A percentile compares a stretch with the other conserved stretches of the same genome.
phyloP scores from a whole-genome alignment of 1,284 basidiomycete species.

The Ceratorhiza oryzae-sativae region DNA sequence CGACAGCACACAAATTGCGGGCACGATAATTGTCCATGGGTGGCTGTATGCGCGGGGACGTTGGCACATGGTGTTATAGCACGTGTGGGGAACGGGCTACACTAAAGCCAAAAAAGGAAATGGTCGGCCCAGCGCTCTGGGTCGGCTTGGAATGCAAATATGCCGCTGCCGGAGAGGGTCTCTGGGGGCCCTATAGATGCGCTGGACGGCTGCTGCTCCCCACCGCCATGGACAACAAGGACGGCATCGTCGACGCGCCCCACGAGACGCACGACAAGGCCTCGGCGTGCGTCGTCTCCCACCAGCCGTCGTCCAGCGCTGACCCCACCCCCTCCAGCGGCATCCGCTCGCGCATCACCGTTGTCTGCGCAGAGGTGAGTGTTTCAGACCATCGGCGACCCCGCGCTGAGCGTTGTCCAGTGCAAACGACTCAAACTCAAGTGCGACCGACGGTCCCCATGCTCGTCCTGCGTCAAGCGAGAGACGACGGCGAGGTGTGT shows the following conservation, averaged over 20 bases:
- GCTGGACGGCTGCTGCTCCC: slow-evolving; percentile 1
- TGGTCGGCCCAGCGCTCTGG: neutral
- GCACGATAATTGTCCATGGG: no score
- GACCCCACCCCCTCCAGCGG: slow-evolving; percentile 3
- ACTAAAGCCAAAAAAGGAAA: neutral
- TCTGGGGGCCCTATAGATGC: slow-evolving; percentile 16
- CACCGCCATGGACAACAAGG: slow-evolving; percentile 38
- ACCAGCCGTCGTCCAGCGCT: neutral
- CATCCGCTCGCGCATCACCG: slow-evolving; percentile 78
- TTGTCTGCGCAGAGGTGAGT: slow-evolving; percentile 79
- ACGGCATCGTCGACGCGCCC: slow-evolving; percentile 18
- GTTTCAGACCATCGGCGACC: neutral
- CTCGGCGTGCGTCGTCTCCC: slow-evolving; percentile 23
- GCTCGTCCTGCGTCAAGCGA: slow-evolving; percentile 76
- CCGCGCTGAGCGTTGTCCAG: slow-evolving; percentile 52
- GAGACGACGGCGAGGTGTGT: slow-evolving; percentile 74
- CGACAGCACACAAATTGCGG: no score
- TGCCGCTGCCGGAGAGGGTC: neutral
- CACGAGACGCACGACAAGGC: slow-evolving; percentile 24
- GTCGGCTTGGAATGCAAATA: slow-evolving; percentile 12
- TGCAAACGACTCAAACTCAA: slow-evolving; percentile 84
- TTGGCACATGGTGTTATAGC: neutral
- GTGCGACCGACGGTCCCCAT: slow-evolving; percentile 77
- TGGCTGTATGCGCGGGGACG: neutral
- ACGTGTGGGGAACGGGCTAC: neutral